phyloP scores from a whole-genome alignment of 352 stramenopile species.

The Globisporangium cylindrosporum region DNA sequence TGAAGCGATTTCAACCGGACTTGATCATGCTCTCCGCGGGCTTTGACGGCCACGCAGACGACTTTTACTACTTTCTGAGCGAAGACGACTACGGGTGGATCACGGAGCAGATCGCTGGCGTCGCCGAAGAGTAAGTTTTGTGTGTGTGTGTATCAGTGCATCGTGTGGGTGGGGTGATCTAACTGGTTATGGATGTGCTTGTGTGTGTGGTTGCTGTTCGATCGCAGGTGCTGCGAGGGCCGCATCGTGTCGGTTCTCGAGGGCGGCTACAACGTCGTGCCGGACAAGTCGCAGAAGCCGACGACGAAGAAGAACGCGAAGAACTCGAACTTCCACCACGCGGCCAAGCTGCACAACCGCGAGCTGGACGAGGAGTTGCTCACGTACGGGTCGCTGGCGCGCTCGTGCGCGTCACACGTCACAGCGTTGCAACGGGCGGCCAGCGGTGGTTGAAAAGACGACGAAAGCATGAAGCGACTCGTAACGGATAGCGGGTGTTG shows the following conservation, averaged over 20 bases:
- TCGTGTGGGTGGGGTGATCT: background rate
- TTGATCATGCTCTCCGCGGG: slow-evolving; percentile 69
- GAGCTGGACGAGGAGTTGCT: slow-evolving; percentile 53
- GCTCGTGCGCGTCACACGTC: slow-evolving; percentile 63
- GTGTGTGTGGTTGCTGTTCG: background rate
- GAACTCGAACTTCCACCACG: slow-evolving; percentile 53
- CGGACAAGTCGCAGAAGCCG: slow-evolving; percentile 39
- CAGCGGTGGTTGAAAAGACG: slow-evolving; percentile 3
- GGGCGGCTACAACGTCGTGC: slow-evolving; percentile 88
- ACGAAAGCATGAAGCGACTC: slow-evolving; percentile 11
- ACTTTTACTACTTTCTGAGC: slow-evolving; percentile 75
- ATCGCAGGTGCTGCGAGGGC: slow-evolving; percentile 79
- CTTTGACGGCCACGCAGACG: slow-evolving; percentile 63
- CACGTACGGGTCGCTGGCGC: slow-evolving; percentile 51
- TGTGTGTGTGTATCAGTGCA: background rate
- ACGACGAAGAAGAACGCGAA: slow-evolving; percentile 34
- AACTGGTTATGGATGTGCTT: too few relatives aligned
- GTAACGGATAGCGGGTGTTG: background rate
- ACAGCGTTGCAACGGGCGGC: slow-evolving; percentile 44
- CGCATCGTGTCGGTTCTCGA: slow-evolving; percentile 94
- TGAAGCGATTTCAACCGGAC: slow-evolving; percentile 50
- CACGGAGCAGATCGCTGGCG: slow-evolving; percentile 77
- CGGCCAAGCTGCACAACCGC: slow-evolving; percentile 46
- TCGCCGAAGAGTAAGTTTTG: slow-evolving; percentile 88
- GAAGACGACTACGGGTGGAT: slow-evolving; percentile 87